phyloP scores from a whole-genome alignment of 176 grass and related monocot species.

The Dendrocalamus sinicus region DNA sequence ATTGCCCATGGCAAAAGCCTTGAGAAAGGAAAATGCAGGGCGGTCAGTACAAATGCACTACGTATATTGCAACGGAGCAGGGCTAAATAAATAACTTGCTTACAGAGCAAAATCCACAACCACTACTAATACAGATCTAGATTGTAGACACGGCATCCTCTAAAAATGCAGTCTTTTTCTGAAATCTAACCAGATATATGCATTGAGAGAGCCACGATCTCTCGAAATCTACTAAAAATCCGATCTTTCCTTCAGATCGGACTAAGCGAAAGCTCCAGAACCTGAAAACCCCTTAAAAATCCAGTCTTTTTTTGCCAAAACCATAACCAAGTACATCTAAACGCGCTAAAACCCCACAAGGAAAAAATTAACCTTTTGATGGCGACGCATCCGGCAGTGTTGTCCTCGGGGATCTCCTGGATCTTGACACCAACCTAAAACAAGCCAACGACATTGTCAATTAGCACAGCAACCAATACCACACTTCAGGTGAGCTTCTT shows the following conservation, averaged over 20 bases:
- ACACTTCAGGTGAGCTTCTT: too few relatives aligned
- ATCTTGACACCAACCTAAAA: too few relatives aligned
- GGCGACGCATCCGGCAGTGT: conserved; percentile 45
- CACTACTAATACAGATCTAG: background rate
- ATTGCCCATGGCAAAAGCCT: conserved; percentile 69
- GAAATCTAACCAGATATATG: background rate
- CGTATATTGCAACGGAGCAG: background rate
- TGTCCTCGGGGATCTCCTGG: conserved; percentile 67
- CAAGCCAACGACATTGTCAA: too few relatives aligned
- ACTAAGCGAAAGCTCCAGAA: background rate
- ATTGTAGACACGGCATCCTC: too few relatives aligned
- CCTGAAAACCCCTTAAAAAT: background rate
- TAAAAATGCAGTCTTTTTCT: background rate
- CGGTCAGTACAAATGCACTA: background rate
- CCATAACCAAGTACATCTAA: background rate
- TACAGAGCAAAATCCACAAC: background rate
- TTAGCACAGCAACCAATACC: too few relatives aligned
- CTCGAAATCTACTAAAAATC: background rate
- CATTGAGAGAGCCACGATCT: background rate
- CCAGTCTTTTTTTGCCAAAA: background rate
- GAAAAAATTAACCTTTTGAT: conserved; percentile 53
- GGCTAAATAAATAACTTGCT: background rate
- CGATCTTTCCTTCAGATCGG: background rate
- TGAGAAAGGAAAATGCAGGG: background rate
- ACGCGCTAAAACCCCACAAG: background rate